Conservation (phyloP, 306 rosid genomes). For the Rosa persica region DNA sequence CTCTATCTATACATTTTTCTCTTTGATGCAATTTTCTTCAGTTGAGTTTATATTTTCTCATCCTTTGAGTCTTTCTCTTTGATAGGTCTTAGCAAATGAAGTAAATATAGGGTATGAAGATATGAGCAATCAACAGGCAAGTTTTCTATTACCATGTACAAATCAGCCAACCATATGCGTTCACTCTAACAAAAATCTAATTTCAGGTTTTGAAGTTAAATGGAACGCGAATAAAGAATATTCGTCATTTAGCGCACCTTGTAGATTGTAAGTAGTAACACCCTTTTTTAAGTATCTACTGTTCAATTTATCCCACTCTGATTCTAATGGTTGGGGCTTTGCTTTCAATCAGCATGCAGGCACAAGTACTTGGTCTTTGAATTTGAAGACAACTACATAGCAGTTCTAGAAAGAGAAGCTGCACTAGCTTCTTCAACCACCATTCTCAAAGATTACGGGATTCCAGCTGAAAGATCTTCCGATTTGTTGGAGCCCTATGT, state of each 20-base stretch:
- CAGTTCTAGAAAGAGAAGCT: slow-evolving; percentile 77
- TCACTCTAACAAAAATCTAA: slow-evolving; percentile 12
- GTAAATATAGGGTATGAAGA: slow-evolving; percentile 93
- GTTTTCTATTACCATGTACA: slow-evolving; percentile 19
- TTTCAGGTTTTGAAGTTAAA: slow-evolving; percentile 84
- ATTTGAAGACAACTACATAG: slow-evolving; percentile 80
- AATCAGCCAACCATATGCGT: slow-evolving; percentile 10
- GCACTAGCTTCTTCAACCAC: slow-evolving; percentile 59
- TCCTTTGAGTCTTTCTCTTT: slow-evolving; percentile 5
- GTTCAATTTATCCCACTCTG: neutral
- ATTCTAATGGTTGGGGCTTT: slow-evolving; percentile 29
- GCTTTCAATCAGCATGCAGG: slow-evolving; percentile 69
- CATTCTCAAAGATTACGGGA: slow-evolving; percentile 79
- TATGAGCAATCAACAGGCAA: slow-evolving; percentile 94
- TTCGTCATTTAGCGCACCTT: slow-evolving; percentile 88
- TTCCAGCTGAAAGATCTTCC: slow-evolving; percentile 82
- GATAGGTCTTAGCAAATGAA: slow-evolving; percentile 84
- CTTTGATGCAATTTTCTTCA: neutral
- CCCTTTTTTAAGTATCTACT: slow-evolving; percentile 2
- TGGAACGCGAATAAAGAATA: slow-evolving; percentile 70
- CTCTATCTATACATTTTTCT: neutral
- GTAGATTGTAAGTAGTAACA: slow-evolving; percentile 65
- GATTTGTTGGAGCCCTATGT: slow-evolving; percentile 72
- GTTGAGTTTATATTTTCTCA: slow-evolving; percentile 11
- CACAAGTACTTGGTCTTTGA: slow-evolving; percentile 71